Percentiles rank a stretch among this genome's conserved stretches.
Conservation (phyloP, 2,329 filamentous ascomycete species). For the Alternaria rosae region DNA sequence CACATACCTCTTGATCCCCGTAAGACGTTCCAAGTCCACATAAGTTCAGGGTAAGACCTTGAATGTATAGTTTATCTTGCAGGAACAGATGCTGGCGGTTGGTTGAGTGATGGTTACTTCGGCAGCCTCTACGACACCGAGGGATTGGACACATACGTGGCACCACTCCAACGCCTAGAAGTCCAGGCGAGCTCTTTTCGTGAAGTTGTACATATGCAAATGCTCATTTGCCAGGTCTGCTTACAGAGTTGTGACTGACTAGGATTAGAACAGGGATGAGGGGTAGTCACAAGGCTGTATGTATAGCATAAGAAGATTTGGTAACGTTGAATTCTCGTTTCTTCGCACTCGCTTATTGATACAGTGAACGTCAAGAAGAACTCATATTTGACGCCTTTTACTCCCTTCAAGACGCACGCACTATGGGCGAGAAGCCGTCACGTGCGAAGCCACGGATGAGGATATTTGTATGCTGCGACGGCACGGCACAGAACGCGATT, state of each 20-base stretch:
- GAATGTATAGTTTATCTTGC: too few species aligned
- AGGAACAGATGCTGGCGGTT: too few species aligned
- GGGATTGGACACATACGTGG: not conserved
- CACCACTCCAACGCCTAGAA: not conserved
- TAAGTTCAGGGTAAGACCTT: too few species aligned
- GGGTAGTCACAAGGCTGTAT: not conserved
- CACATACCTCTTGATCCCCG: too few species aligned
- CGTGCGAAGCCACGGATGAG: rapidly evolving
- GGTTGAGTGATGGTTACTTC: not conserved
- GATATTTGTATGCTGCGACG: not conserved
- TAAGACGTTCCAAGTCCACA: too few species aligned
- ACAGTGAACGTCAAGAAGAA: too few species aligned
- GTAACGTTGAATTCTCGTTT: not conserved
- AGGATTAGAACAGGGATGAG: not conserved
- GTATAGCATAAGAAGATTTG: rapidly evolving
- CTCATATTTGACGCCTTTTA: too few species aligned
- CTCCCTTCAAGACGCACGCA: too few species aligned
- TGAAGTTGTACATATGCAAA: not conserved
- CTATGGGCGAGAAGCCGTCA: too few species aligned
- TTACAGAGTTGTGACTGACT: not conserved
- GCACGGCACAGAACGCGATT: not conserved
- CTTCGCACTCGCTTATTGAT: too few species aligned
- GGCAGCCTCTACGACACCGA: not conserved
- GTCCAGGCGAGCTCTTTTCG: not conserved
- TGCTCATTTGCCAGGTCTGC: not conserved